Conservation (phyloP, 2,329 filamentous ascomycete genomes). For the Penicillium sp. region DNA sequence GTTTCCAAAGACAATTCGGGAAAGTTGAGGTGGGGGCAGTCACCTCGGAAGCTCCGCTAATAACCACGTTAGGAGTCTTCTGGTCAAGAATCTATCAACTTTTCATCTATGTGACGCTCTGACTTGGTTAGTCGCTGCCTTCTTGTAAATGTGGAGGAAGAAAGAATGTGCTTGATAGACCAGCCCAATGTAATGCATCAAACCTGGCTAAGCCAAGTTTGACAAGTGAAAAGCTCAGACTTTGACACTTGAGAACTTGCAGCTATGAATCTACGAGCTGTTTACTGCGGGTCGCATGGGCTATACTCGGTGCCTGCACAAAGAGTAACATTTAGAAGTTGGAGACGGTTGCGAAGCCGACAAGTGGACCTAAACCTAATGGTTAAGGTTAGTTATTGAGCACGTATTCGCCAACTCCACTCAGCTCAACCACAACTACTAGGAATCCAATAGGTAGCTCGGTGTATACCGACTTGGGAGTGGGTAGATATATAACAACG, state of each 20-base stretch:
- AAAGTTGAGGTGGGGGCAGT: too few relatives aligned
- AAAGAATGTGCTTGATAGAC: slow-evolving; percentile 27
- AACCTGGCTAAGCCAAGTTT: slow-evolving; percentile 33
- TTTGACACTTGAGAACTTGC: slow-evolving; percentile 32
- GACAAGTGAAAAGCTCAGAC: slow-evolving; percentile 31
- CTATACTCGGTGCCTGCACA: slow-evolving; percentile 32
- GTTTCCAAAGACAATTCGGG: too few relatives aligned
- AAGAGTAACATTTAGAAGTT: slow-evolving; percentile 36
- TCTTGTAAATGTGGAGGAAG: slow-evolving; percentile 30
- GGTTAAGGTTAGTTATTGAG: background rate
- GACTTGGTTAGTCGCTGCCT: slow-evolving; percentile 9
- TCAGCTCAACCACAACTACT: too few relatives aligned
- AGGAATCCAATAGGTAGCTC: too few relatives aligned
- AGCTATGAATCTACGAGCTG: slow-evolving; percentile 27
- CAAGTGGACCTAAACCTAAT: slow-evolving; percentile 35
- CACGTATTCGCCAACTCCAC: slow-evolving; percentile 3
- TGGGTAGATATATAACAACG: too few relatives aligned
- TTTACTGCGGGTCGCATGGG: slow-evolving; percentile 29
- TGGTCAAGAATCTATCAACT: background rate
- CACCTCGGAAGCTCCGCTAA: background rate
- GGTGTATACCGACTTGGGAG: too few relatives aligned
- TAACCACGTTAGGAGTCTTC: background rate
- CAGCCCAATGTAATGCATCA: slow-evolving; percentile 34
- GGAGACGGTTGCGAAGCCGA: slow-evolving; percentile 38
- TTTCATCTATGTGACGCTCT: background rate